Conservation (phyloP, 306 rosid species). For the Inga leiocalycina region DNA sequence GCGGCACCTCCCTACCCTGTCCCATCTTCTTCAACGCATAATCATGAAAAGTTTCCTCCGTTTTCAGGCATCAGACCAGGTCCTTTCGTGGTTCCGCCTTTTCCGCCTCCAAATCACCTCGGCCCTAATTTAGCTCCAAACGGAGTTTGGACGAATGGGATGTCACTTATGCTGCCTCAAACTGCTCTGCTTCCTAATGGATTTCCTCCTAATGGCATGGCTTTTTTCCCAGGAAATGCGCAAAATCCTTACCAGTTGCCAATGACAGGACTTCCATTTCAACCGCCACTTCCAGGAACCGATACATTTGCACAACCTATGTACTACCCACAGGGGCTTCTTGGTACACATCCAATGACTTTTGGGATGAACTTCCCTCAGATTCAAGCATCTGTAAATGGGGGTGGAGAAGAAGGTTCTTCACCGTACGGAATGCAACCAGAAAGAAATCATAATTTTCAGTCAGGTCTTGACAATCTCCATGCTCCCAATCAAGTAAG, state of each 20-base stretch:
- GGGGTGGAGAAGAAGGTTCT: conserved; percentile 44
- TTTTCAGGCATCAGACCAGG: conserved; percentile 49
- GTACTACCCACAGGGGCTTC: conserved; percentile 45
- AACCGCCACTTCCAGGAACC: conserved; percentile 46
- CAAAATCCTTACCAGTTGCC: conserved; percentile 57
- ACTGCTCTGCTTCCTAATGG: conserved; percentile 48
- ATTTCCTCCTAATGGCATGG: conserved; percentile 44
- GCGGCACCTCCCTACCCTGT: conserved; percentile 32
- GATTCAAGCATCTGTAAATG: conserved; percentile 32
- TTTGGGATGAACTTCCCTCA: conserved; percentile 48
- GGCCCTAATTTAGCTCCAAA: conserved; percentile 41
- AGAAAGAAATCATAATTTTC: conserved; percentile 42
- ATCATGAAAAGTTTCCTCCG: conserved; percentile 35
- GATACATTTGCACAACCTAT: conserved; percentile 50
- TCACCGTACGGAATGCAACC: conserved; percentile 38
- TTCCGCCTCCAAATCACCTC: conserved; percentile 41
- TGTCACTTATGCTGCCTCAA: conserved; percentile 52
- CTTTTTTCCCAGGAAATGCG: conserved; percentile 57
- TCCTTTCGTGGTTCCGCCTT: conserved; percentile 40
- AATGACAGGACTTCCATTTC: conserved; percentile 47
- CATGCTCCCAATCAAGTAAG: conserved; percentile 49
- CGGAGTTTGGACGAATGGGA: conserved; percentile 61
- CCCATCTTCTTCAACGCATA: conserved; percentile 37
- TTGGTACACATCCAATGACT: conserved; percentile 56
- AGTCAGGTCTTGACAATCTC: conserved; percentile 35